Evolutionary conservation across 148 eudicot species (phyloP).

Genomic region (Polygonum aviculare): DNA sequence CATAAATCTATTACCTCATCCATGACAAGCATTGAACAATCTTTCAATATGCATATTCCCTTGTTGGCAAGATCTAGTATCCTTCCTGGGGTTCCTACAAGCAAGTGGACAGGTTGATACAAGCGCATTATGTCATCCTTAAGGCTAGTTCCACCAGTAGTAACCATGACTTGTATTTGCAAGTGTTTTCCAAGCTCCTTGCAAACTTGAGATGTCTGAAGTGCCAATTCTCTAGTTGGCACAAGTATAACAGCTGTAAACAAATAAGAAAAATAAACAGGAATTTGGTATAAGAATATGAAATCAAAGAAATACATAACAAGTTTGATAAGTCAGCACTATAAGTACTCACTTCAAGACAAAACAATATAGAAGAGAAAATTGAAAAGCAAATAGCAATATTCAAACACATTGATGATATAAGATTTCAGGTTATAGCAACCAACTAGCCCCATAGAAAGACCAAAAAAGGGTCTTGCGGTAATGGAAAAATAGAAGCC

Average conservation of each 20-base stretch:
- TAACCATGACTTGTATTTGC: slow-evolving; percentile 80
- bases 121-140: slow-evolving; percentile 86
- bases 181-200: slow-evolving; percentile 85
- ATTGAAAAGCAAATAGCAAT: not conserved
- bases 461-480: not conserved
- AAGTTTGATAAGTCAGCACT: not conserved
- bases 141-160: slow-evolving; percentile 90
- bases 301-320: not conserved
- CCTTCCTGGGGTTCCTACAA: slow-evolving; percentile 91
- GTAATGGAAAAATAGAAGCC: not conserved
- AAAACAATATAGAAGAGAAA: not conserved
- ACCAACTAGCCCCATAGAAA: not conserved
- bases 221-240: slow-evolving; percentile 89
- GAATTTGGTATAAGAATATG: not conserved
- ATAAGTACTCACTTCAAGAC: not conserved
- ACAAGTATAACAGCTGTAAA: slow-evolving; percentile 76
- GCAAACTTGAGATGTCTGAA: slow-evolving; percentile 92
- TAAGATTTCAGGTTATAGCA: not conserved
- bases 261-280: not conserved
- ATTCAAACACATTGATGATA: not conserved
- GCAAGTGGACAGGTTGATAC: slow-evolving; percentile 84
- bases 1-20: slow-evolving; percentile 53
- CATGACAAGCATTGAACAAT: slow-evolving; percentile 78
- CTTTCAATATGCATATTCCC: slow-evolving; percentile 70
- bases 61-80: slow-evolving; percentile 78